A percentile compares a stretch with the other conserved stretches of the same genome.
These are phyloP conservation scores for Trichophyton benhamiae DNA, from an alignment of 2,329 filamentous ascomycete species.

Conservation along the genomic window DNA sequence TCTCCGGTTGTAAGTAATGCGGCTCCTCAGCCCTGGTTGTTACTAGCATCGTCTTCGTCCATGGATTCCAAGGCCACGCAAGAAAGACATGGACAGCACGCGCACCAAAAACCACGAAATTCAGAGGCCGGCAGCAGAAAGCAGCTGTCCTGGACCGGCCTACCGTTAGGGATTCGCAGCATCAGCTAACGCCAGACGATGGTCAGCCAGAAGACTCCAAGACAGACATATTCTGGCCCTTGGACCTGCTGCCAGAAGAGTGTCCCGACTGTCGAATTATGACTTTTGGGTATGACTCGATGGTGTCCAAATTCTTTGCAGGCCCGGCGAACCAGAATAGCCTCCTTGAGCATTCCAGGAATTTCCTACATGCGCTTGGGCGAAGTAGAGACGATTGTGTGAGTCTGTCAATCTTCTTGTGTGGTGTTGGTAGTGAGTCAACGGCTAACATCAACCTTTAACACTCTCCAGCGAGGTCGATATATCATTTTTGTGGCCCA, in stretches of 20 bases:
- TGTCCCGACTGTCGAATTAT: constrained; percentile 10
- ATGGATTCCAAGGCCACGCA: constrained; percentile 22
- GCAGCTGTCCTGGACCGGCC: neutral
- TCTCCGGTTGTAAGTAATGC: too few relatives aligned
- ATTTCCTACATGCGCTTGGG: neutral
- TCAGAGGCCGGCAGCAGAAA: neutral
- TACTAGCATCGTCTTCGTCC: constrained; percentile 21
- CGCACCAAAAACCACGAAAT: neutral
- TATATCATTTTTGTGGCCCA: neutral
- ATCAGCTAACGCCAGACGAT: neutral
- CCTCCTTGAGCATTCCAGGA: neutral
- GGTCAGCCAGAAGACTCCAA: neutral
- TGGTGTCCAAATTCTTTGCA: constrained; percentile 11
- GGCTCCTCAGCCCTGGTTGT: too few relatives aligned
- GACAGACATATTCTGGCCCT: neutral
- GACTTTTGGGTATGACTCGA: constrained; percentile 12
- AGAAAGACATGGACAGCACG: constrained; percentile 10
- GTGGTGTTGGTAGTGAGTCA: neutral
- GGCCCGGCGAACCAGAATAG: neutral
- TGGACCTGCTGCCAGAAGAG: constrained; percentile 11
- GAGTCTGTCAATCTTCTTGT: neutral
- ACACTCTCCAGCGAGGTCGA: neutral
- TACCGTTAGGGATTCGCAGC: neutral
- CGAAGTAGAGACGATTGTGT: neutral
- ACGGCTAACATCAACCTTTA: neutral